A percentile compares a stretch with the other conserved stretches of the same genome.
Evolutionary conservation across 1,284 basidiomycete species (phyloP).

Genomic region (Cutaneotrichosporon sp.): DNA sequence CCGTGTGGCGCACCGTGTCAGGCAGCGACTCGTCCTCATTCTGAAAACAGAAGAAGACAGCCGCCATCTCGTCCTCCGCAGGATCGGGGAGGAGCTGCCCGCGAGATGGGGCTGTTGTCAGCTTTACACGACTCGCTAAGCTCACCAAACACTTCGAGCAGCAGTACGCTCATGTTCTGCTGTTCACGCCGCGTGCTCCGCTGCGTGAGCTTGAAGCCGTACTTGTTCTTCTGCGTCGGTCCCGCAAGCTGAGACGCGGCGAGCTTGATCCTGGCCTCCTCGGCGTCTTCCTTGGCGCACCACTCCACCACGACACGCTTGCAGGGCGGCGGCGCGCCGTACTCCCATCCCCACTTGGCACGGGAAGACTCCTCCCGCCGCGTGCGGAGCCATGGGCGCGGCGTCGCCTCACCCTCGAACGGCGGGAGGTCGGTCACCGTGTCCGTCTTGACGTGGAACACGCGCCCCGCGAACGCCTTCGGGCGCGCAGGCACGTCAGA

Average conservation of each 20-base stretch:
- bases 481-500: slow-evolving; percentile 69
- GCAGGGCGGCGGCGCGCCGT: slow-evolving; percentile 66
- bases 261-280: slow-evolving; percentile 1
- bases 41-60: slow-evolving; percentile 70
- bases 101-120: slow-evolving; percentile 36
- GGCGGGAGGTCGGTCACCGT: slow-evolving; percentile 49
- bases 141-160: slow-evolving; percentile 81
- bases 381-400: slow-evolving; percentile 39
- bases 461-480: slow-evolving; percentile 77
- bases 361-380: slow-evolving; percentile 10
- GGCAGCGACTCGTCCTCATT: slow-evolving; percentile 59
- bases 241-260: slow-evolving; percentile 64
- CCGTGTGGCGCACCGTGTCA: slow-evolving; percentile 50
- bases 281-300: slow-evolving; percentile 58
- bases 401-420: slow-evolving; percentile 27
- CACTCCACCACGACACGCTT: slow-evolving; percentile 50
- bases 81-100: slow-evolving; percentile 69
- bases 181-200: slow-evolving; percentile 61
- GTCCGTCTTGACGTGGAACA: slow-evolving; percentile 65
- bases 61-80: slow-evolving; percentile 68
- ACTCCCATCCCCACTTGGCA: slow-evolving; percentile 69
- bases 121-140: neutral
- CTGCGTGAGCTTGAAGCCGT: slow-evolving; percentile 66
- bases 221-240: slow-evolving; percentile 71
- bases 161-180: slow-evolving; percentile 76